Evolutionary conservation across 441 rosid genomes (phyloP), one percentile per base, ranked within the genome.

Genomic region (Cnidoscolus chayamansa): DNA sequence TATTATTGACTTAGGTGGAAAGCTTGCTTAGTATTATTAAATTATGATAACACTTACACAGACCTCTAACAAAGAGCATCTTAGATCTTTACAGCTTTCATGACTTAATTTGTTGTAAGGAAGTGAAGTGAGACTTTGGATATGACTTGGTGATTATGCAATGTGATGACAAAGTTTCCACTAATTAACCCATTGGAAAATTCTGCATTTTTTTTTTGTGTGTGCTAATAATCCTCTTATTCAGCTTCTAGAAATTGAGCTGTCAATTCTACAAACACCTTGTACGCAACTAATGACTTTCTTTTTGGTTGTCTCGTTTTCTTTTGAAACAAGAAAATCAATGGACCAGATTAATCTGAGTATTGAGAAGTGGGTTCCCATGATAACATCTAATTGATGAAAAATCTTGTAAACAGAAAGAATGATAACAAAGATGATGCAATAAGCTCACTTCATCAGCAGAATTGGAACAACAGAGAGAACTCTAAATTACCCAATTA

Each of bases 281-380:
- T 25, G 25, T 25, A 25, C 25, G 79, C 82, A 79, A 73, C 66
- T 54, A 56, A 68, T 51, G 10, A n/a, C 25, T 68, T 31, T 68
- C 53, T 70, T 40, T 16, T 16, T 31, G n/a, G 17, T 2, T 17
- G 17, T 71, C 54, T 63, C 60, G 9, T 53, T 9, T 10, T 75
- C 56, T 67, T 72, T 15, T 51, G 1, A 10, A 25, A 37, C 8
- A 17, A 35, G 32, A 9, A 63, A 20, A 35, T 37, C 2, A 40
- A 2, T 16, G 13, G 51, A 48, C 55, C 37, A 50, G 63, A 63
- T 37, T 72, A 25, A 35, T 56, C 67, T 25, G 63, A 10, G 11
- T 5, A 62, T n/a, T 20, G 54, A 61, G 11, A 58, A 65, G 17
- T 60, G 66, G 71, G 61, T 1, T 43, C 54, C 67, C 47, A 32